A percentile compares a stretch with the other conserved stretches of the same genome.
Conservation (phyloP, 352 stramenopile species). For the Globisporangium emineosum region DNA sequence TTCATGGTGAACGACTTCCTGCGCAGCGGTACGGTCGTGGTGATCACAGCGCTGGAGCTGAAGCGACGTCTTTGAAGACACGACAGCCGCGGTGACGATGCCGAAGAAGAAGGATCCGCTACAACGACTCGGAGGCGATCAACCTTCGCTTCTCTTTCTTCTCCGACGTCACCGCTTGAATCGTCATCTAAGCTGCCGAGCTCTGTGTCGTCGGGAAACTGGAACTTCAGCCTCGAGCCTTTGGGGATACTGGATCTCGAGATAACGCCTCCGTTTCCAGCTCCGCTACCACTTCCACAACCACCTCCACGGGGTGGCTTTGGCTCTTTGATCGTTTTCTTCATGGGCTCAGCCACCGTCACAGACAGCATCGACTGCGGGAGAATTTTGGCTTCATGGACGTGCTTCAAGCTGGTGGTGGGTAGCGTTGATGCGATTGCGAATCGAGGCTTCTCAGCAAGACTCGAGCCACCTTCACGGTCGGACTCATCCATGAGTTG, state of each 20-base stretch:
- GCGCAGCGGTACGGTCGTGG: slow-evolving; percentile 38
- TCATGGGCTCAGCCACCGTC: slow-evolving; percentile 27
- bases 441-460: neutral
- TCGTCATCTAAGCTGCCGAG: slow-evolving; percentile 21
- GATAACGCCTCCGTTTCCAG: neutral
- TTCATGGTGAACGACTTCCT: slow-evolving; percentile 72
- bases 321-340: slow-evolving; percentile 41
- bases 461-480: neutral
- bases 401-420: neutral
- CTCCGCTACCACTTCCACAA: slow-evolving; percentile 14
- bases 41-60: slow-evolving; percentile 36
- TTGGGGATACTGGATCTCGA: neutral
- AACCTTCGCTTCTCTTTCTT: neutral
- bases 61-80: slow-evolving; percentile 23
- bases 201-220: slow-evolving; percentile 57
- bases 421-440: neutral
- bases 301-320: slow-evolving; percentile 29
- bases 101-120: neutral
- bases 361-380: slow-evolving; percentile 22
- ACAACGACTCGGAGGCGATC: neutral
- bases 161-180: neutral
- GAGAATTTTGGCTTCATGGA: neutral
- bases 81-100: slow-evolving; percentile 4
- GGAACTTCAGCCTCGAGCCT: slow-evolving; percentile 48
- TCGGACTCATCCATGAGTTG: neutral